Conservation (phyloP, 306 rosid species). For the Ammopiptanthus mongolicus region DNA sequence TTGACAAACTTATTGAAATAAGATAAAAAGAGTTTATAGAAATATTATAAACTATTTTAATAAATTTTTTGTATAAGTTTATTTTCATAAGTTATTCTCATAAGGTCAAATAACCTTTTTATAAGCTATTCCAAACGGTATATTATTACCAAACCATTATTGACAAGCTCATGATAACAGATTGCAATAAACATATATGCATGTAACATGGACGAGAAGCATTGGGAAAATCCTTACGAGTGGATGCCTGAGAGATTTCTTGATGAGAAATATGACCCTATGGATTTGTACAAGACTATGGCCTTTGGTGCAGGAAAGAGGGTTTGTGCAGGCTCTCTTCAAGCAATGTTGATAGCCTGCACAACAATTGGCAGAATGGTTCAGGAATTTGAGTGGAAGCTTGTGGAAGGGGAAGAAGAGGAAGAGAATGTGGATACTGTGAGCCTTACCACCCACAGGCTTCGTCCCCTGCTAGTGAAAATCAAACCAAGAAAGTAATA, state of each 20-base stretch:
- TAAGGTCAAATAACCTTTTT: no score
- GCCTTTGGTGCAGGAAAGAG: constrained; percentile 95
- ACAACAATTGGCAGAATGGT: constrained; percentile 64
- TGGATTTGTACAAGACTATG: constrained; percentile 85
- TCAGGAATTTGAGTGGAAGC: constrained; percentile 77
- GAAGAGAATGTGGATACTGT: constrained; percentile 70
- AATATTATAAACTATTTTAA: no score
- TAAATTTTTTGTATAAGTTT: no score
- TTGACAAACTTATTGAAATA: no score
- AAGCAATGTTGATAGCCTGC: constrained; percentile 63
- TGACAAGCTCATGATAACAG: constrained; percentile 34
- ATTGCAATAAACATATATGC: constrained; percentile 83
- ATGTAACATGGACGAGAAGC: constrained; percentile 72
- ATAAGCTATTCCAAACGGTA: no score
- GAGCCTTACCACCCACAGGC: constrained; percentile 80
- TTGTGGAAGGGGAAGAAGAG: constrained; percentile 50
- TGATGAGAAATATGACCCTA: constrained; percentile 48
- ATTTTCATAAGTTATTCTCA: no score
- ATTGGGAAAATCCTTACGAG: constrained; percentile 67
- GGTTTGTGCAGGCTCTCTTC: constrained; percentile 80
- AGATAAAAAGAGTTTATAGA: no score
- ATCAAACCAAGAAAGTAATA: constrained; percentile 46
- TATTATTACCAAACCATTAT: background rate
- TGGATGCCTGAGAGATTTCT: constrained; percentile 93
- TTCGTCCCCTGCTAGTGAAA: constrained; percentile 51